A percentile compares a stretch with the other conserved stretches of the same genome.
Evolutionary conservation across 1,284 basidiomycete species (phyloP).

Genomic region (Microbotryomycetes sp.): DNA sequence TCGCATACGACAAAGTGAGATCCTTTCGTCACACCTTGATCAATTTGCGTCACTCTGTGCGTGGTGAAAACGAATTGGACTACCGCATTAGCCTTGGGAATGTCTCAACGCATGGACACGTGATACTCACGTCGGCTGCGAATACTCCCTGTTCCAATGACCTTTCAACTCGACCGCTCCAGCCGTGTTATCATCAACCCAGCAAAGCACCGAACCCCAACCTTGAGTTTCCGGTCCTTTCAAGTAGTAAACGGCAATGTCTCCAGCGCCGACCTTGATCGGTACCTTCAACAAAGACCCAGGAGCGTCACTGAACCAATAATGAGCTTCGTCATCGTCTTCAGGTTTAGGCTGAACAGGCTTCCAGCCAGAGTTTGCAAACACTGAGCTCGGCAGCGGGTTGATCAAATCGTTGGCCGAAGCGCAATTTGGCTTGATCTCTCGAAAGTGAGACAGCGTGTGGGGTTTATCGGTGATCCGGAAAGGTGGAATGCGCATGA

Average conservation of each 20-base stretch:
- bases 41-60: conserved; percentile 33
- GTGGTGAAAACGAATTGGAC: too few species aligned
- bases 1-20: conserved; percentile 37
- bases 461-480: conserved; percentile 66
- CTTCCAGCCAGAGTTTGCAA: conserved; percentile 82
- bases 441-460: conserved; percentile 58
- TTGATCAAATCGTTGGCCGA: conserved; percentile 90
- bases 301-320: conserved; percentile 76
- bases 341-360: conserved; percentile 58
- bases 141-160: conserved; percentile 43
- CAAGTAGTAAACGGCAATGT: conserved; percentile 70
- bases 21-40: conserved; percentile 34
- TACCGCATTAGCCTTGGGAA: too few species aligned
- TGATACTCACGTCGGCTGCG: conserved; percentile 44
- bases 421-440: conserved; percentile 80
- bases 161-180: conserved; percentile 50
- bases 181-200: conserved; percentile 49
- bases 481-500: conserved; percentile 55
- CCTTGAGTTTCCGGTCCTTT: conserved; percentile 51
- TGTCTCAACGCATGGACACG: too few species aligned
- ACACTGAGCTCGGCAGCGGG: conserved; percentile 77
- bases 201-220: conserved; percentile 60
- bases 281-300: conserved; percentile 69
- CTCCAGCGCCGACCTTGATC: conserved; percentile 62
- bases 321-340: conserved; percentile 55